Percentiles rank a stretch among this genome's conserved stretches.
These are phyloP conservation scores for Leccinum imitatum DNA, from an alignment of 768 basidiomycete species.

Conservation along the genomic window DNA sequence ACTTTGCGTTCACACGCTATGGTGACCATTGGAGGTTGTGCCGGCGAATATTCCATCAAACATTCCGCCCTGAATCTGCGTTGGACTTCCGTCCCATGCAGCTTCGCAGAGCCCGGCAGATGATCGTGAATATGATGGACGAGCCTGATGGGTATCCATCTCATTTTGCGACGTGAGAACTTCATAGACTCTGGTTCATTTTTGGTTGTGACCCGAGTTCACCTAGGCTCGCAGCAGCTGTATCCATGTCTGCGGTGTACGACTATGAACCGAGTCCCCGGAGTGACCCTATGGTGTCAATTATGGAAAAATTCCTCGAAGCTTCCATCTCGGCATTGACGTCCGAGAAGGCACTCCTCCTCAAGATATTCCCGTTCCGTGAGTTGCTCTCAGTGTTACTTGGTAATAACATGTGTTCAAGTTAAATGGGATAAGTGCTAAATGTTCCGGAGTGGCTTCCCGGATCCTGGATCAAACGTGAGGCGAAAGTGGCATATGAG, in stretches of 20 bases:
- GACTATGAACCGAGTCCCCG: background rate
- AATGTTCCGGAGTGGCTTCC: background rate
- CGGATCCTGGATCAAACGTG: constrained; percentile 10
- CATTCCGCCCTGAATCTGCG: background rate
- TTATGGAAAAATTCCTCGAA: background rate
- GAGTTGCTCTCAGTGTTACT: constrained; percentile 12
- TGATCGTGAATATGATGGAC: background rate
- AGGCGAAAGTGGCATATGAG: background rate
- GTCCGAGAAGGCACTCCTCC: background rate
- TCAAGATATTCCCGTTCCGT: constrained; percentile 1
- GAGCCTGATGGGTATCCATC: background rate
- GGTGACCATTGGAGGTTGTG: constrained; percentile 5
- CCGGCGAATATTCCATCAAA: constrained; percentile 7
- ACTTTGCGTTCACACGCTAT: constrained; percentile 7
- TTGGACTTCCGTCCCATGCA: constrained; percentile 2
- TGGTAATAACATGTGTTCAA: constrained; percentile 2
- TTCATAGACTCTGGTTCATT: background rate
- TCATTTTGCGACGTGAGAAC: background rate
- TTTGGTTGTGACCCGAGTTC: background rate
- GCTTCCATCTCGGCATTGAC: background rate
- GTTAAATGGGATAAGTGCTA: background rate
- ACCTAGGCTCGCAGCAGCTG: background rate
- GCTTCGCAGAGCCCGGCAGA: background rate
- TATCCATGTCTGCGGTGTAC: background rate
- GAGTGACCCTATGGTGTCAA: constrained; percentile 7